These are phyloP conservation scores for Dunaliella sp. DNA, from an alignment of 139 green algal species.

Conservation along the genomic window DNA sequence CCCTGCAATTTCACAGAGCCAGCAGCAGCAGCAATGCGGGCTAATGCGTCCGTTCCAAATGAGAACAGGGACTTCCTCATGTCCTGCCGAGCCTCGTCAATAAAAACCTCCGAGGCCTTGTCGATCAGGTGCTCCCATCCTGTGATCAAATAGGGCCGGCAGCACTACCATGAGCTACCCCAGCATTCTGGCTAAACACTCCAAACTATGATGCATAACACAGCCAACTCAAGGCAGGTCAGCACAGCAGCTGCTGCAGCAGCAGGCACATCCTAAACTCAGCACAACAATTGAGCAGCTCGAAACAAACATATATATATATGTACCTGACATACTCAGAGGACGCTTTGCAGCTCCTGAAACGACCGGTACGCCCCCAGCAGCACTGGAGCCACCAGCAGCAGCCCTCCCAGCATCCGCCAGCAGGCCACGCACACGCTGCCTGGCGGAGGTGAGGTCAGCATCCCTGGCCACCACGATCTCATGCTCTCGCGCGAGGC, in stretches of 20 bases:
- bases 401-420: neutral
- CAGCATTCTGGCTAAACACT: no score
- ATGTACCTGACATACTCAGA: neutral
- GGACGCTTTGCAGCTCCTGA: neutral
- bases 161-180: no score
- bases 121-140: conserved; percentile 58
- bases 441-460: neutral
- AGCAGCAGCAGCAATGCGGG: no score
- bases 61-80: no score
- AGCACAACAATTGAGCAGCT: no score
- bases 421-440: conserved; percentile 1
- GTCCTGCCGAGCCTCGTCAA: no score
- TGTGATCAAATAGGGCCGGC: neutral
- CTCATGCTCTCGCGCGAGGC: neutral
- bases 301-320: neutral
- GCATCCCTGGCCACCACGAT: neutral
- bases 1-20: no score
- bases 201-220: no score
- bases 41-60: no score
- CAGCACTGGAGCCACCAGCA: neutral
- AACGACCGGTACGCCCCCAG: neutral
- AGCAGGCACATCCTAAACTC: neutral
- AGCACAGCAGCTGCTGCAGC: neutral
- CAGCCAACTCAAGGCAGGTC: neutral
- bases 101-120: conserved; percentile 41